phyloP scores from a whole-genome alignment of 2,329 filamentous ascomycete genomes.

The Ophiognomonia clavigignenti-juglandacearum region DNA sequence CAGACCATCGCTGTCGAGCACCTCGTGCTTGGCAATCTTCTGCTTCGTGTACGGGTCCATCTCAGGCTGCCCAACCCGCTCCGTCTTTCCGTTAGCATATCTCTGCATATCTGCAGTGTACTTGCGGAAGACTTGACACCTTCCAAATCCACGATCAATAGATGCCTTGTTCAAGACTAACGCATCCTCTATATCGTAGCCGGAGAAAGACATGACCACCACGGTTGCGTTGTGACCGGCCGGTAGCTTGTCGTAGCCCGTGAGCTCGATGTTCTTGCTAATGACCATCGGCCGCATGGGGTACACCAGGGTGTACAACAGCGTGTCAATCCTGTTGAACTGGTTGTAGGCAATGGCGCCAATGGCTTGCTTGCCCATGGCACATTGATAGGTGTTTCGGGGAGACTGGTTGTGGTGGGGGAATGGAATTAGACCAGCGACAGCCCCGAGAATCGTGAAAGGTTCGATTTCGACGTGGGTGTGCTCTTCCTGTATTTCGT shows the following conservation, averaged over 20 bases:
- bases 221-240: constrained; percentile 96
- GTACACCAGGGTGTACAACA: constrained; percentile 95
- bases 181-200: constrained; percentile 99
- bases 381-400: constrained; percentile 97
- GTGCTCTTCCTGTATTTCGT: constrained; percentile 74
- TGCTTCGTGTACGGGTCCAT: constrained; percentile 57
- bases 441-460: constrained; percentile 92
- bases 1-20: constrained; percentile 80
- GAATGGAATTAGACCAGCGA: constrained; percentile 94
- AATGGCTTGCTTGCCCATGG: constrained; percentile 99
- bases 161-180: constrained; percentile 95
- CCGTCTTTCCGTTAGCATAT: constrained; percentile 75
- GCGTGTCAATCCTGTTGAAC: constrained; percentile 91
- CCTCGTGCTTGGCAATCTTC: constrained; percentile 62
- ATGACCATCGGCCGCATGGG: constrained; percentile 97
- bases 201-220: constrained; percentile 98
- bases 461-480: constrained; percentile 98
- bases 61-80: constrained; percentile 59
- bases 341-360: constrained; percentile 98
- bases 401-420: constrained; percentile 99
- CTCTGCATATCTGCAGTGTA: constrained; percentile 81
- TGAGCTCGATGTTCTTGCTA: constrained; percentile 91
- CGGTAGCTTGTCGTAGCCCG: constrained; percentile 95
- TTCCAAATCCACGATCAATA: constrained; percentile 88
- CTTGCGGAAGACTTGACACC: constrained; percentile 98